A percentile compares a stretch with the other conserved stretches of the same genome.
Conservation (phyloP, 2,329 filamentous ascomycete genomes). For the Colletotrichum karsti region DNA sequence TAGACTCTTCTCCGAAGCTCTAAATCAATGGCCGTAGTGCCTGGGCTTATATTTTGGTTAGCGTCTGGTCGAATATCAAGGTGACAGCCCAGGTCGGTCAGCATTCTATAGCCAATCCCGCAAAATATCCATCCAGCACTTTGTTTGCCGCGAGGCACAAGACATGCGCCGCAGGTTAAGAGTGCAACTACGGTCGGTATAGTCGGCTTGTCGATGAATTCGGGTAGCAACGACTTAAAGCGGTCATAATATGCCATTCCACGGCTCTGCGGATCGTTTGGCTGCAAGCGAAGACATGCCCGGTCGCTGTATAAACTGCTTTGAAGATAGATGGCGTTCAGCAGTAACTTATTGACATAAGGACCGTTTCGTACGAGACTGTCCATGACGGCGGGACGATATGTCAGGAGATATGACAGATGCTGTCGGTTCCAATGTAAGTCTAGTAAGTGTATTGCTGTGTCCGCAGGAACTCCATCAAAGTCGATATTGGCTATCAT, state of each 20-base stretch:
- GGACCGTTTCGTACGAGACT: constrained; percentile 40
- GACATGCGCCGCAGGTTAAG: neutral
- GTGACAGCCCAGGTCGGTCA: neutral
- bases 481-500: neutral
- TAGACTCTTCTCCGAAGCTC: neutral
- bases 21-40: neutral
- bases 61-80: neutral
- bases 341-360: constrained; percentile 45
- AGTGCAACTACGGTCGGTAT: constrained; percentile 47
- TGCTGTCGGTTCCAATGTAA: constrained; percentile 47
- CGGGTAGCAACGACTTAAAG: constrained; percentile 43
- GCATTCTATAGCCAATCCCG: neutral
- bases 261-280: constrained; percentile 41
- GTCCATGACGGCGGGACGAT: constrained; percentile 48
- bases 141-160: neutral
- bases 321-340: constrained; percentile 50
- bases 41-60: neutral
- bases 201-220: constrained; percentile 42
- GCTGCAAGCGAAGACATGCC: constrained; percentile 41
- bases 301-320: constrained; percentile 48
- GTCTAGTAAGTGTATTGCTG: constrained; percentile 46
- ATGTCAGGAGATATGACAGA: constrained; percentile 45
- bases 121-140: neutral
- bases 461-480: constrained; percentile 38
- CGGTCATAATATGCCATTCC: constrained; percentile 47